Conservation (phyloP, 2,329 filamentous ascomycete species). For the Tolypocladium pustulatum region DNA sequence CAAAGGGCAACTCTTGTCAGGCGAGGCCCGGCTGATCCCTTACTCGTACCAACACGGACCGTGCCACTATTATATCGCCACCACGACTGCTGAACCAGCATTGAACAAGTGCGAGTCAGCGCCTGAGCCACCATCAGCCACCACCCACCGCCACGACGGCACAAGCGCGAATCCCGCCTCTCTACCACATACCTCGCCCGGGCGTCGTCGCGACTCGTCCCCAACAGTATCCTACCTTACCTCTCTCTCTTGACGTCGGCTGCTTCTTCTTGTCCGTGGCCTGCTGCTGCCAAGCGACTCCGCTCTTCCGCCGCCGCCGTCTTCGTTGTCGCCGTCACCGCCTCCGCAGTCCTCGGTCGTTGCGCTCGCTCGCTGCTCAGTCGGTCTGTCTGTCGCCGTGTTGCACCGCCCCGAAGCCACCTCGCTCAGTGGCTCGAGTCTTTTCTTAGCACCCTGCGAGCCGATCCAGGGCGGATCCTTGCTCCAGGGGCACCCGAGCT, state of each 20-base stretch:
- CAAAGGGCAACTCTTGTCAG: neutral
- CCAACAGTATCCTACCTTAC: neutral
- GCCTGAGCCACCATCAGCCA: neutral
- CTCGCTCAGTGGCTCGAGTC: neutral
- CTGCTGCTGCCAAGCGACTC: neutral
- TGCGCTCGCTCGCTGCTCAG: neutral
- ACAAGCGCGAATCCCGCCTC: neutral
- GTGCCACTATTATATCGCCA: neutral
- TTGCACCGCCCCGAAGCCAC: neutral
- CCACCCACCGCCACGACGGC: neutral
- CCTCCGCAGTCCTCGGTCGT: neutral
- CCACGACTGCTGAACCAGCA: neutral
- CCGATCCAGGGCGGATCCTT: slow-evolving; percentile 1
- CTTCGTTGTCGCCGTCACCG: neutral
- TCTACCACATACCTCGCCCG: neutral
- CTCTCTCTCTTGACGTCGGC: neutral
- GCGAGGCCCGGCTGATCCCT: too few species aligned
- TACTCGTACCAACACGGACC: neutral
- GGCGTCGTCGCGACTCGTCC: too few species aligned
- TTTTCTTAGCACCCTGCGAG: neutral
- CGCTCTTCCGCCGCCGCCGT: neutral
- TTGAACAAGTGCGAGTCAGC: neutral
- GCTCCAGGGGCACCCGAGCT: neutral
- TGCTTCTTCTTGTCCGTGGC: neutral
- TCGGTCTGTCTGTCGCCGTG: neutral